A percentile compares a stretch with the other conserved stretches of the same genome.
Evolutionary conservation across 306 rosid species (phyloP).

Genomic region (Inga leiocalycina): DNA sequence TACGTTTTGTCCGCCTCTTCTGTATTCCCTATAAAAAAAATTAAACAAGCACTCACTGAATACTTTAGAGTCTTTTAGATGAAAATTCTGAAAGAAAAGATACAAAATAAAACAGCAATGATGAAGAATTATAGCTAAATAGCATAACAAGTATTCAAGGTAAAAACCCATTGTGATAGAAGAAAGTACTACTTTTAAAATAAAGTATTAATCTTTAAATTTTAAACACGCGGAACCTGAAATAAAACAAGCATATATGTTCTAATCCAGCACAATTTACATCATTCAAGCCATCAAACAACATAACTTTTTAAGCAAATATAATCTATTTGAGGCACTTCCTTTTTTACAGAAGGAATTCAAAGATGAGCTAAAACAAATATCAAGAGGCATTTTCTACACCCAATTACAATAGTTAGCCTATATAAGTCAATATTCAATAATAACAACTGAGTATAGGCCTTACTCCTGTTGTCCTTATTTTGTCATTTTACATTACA

Average conservation of each 20-base stretch:
- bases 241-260: neutral
- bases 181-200: neutral
- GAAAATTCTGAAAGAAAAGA: neutral
- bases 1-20: conserved; percentile 45
- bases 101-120: neutral
- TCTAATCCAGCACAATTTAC: neutral
- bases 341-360: neutral
- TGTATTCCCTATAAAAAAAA: conserved; percentile 29
- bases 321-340: neutral
- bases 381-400: neutral
- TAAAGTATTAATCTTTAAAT: neutral
- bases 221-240: neutral
- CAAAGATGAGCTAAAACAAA: neutral
- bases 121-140: no score
- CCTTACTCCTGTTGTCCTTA: neutral
- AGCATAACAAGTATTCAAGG: no score
- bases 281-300: neutral
- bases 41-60: neutral
- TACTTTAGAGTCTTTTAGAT: conserved; percentile 1
- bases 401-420: neutral
- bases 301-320: neutral
- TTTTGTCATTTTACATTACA: neutral
- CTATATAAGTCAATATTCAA: neutral
- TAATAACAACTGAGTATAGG: neutral
- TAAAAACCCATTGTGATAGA: neutral